phyloP scores from a whole-genome alignment of 176 grass and related monocot genomes.

The Luzula sylvatica region DNA sequence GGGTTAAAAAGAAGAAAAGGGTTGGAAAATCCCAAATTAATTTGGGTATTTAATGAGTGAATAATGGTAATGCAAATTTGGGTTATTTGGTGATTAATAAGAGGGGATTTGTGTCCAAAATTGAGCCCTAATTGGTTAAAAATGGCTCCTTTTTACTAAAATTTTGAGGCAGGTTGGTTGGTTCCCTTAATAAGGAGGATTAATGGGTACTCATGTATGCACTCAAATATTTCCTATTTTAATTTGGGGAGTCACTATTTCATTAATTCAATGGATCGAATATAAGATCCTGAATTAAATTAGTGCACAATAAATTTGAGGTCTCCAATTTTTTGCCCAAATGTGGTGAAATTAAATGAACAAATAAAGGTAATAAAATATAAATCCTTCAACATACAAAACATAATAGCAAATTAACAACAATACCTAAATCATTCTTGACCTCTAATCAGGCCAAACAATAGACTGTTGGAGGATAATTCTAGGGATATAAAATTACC shows the following conservation, averaged over 20 bases:
- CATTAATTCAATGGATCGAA: not conserved
- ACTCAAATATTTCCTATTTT: slow-evolving; percentile 6
- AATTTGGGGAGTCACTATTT: not conserved
- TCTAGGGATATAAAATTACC: no score
- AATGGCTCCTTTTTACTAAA: no score
- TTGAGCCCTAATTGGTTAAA: not conserved
- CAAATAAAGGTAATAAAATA: no score
- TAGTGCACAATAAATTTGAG: not conserved
- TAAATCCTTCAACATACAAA: no score
- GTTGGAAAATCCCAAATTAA: slow-evolving; percentile 19
- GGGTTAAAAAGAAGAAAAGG: slow-evolving; percentile 13
- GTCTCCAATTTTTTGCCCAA: not conserved
- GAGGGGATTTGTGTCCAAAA: slow-evolving; percentile 15
- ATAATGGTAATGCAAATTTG: slow-evolving; percentile 4
- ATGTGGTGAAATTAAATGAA: no score
- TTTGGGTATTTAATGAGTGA: not conserved
- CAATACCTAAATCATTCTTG: no score
- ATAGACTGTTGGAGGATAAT: no score
- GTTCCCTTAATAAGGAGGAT: not conserved
- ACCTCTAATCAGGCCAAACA: no score
- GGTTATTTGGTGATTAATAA: slow-evolving; percentile 8
- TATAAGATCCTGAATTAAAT: not conserved
- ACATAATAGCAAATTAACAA: no score
- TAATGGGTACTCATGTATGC: not conserved
- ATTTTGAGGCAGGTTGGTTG: slow-evolving; percentile 11